Percentiles rank a stretch among this genome's conserved stretches.
Evolutionary conservation across 352 stramenopile species (phyloP).

Genomic region (Phytopythium vexans): DNA sequence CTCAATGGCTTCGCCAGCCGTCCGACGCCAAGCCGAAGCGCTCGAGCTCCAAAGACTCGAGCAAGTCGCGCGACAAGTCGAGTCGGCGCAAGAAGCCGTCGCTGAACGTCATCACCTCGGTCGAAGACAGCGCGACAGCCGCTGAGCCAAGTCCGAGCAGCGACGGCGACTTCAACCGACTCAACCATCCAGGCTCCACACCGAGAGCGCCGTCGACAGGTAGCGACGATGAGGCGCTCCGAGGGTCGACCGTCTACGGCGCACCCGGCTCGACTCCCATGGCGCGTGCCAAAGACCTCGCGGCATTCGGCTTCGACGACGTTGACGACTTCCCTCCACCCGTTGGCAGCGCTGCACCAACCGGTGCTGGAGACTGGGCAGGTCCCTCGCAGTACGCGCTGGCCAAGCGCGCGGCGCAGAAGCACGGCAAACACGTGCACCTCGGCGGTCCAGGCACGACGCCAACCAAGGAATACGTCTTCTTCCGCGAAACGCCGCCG

Average conservation of each 20-base stretch:
- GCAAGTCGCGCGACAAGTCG: slow-evolving; percentile 11
- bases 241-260: slow-evolving; percentile 27
- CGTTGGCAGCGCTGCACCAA: slow-evolving; percentile 9
- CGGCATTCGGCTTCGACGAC: slow-evolving; percentile 49
- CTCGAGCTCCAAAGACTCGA: slow-evolving; percentile 11
- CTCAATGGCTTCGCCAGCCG: slow-evolving; percentile 11
- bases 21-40: slow-evolving; percentile 9
- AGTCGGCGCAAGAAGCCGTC: slow-evolving; percentile 23
- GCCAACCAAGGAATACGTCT: slow-evolving; percentile 80
- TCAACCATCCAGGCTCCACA: slow-evolving; percentile 62
- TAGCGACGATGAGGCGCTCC: background rate
- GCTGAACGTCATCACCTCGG: slow-evolving; percentile 39
- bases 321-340: slow-evolving; percentile 18
- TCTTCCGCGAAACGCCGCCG: slow-evolving; percentile 79
- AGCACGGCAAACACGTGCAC: slow-evolving; percentile 52
- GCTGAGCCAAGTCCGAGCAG: background rate
- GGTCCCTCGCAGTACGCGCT: slow-evolving; percentile 54
- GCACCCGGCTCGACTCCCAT: slow-evolving; percentile 62
- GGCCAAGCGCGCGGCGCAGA: slow-evolving; percentile 36
- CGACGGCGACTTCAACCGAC: slow-evolving; percentile 40
- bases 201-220: slow-evolving; percentile 31
- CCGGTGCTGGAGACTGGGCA: background rate
- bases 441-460: slow-evolving; percentile 54
- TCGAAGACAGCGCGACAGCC: slow-evolving; percentile 5
- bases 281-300: slow-evolving; percentile 42